Evolutionary conservation across 768 basidiomycete genomes (phyloP).

Genomic region (Imleria badia): DNA sequence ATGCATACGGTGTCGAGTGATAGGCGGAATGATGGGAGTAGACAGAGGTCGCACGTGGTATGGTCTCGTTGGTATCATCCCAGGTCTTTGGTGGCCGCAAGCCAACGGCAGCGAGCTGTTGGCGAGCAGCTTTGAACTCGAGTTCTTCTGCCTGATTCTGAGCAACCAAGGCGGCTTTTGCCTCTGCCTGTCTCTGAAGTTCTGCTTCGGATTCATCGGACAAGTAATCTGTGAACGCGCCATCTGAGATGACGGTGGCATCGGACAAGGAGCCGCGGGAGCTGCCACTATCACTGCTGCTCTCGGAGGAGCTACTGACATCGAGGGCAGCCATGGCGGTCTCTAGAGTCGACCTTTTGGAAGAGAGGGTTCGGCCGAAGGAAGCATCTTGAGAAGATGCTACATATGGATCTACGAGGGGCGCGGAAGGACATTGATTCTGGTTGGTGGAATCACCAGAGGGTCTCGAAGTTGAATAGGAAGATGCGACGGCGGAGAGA

Average conservation of each 20-base stretch:
- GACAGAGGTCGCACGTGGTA: conserved; percentile 25
- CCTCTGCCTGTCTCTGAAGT: conserved; percentile 82
- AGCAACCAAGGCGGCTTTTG: conserved; percentile 72
- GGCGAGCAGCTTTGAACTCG: conserved; percentile 79
- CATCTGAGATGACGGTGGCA: conserved; percentile 80
- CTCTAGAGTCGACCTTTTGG: conserved; percentile 36
- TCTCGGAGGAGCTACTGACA: conserved; percentile 47
- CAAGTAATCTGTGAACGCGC: conserved; percentile 85
- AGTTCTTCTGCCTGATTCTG: conserved; percentile 78
- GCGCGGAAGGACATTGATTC: conserved; percentile 17
- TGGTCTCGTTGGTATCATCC: conserved; percentile 51
- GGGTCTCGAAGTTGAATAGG: conserved; percentile 24
- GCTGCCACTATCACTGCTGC: conserved; percentile 56
- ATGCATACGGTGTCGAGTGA: conserved; percentile 25
- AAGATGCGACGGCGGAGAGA: conserved; percentile 42
- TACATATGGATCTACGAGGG: conserved; percentile 24
- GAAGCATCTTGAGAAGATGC: conserved; percentile 30
- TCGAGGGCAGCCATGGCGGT: conserved; percentile 40
- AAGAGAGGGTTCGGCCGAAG: conserved; percentile 35
- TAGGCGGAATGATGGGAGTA: conserved; percentile 30
- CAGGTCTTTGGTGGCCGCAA: conserved; percentile 76
- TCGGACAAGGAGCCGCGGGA: conserved; percentile 60
- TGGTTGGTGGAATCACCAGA: conserved; percentile 19
- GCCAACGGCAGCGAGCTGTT: conserved; percentile 73
- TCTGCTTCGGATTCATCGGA: conserved; percentile 94